Conservation (phyloP, 805 yeast species). For the Schizosaccharomyces lindneri region DNA sequence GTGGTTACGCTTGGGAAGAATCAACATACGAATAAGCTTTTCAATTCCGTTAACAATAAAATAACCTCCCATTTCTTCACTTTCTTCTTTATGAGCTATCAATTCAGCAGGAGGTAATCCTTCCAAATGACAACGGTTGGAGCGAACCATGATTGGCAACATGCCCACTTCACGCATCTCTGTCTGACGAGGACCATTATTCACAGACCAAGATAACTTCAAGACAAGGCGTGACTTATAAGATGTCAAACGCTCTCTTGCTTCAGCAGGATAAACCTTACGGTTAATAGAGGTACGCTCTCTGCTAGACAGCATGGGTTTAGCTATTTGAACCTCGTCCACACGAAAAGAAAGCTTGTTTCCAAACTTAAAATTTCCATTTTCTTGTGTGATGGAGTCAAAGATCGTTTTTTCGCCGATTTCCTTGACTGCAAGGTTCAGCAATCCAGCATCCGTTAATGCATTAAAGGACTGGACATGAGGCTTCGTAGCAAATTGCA, state of each 20-base stretch:
- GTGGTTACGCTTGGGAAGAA: conserved; percentile 91
- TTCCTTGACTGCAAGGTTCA: conserved; percentile 67
- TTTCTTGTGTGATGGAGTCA: conserved; percentile 35
- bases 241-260: conserved; percentile 62
- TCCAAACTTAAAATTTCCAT: not conserved
- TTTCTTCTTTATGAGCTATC: conserved; percentile 60
- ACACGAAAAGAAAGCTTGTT: conserved; percentile 27
- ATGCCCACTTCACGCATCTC: conserved; percentile 81
- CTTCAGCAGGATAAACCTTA: conserved; percentile 54
- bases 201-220: conserved; percentile 65
- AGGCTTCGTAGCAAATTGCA: conserved; percentile 77
- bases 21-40: conserved; percentile 84
- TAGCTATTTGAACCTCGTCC: conserved; percentile 69
- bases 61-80: conserved; percentile 91
- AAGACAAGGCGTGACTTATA: conserved; percentile 59
- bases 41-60: conserved; percentile 92
- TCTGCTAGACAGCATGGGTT: conserved; percentile 49
- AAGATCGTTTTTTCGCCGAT: conserved; percentile 69
- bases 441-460: conserved; percentile 68
- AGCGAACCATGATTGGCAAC: conserved; percentile 70
- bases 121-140: conserved; percentile 79
- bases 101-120: conserved; percentile 61
- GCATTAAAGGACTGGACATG: conserved; percentile 94
- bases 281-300: conserved; percentile 60
- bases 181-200: conserved; percentile 54